phyloP scores from a whole-genome alignment of 1,284 basidiomycete genomes.

The Serendipita sp. region DNA sequence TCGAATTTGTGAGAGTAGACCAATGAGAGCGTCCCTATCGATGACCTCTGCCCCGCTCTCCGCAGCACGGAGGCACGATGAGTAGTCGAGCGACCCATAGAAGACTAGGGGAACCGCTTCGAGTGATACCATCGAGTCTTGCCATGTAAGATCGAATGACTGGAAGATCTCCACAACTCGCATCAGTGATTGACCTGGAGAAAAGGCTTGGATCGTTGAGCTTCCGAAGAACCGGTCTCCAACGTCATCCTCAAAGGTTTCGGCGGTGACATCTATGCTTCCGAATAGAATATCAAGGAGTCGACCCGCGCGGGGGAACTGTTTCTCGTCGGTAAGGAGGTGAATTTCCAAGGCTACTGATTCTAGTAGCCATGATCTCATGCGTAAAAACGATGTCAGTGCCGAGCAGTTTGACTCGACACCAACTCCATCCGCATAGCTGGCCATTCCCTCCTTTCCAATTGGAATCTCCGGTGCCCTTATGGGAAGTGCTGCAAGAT shows the following conservation, averaged over 20 bases:
- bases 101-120: conserved; percentile 44
- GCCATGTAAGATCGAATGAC: conserved; percentile 79
- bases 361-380: conserved; percentile 77
- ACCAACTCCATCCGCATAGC: conserved; percentile 52
- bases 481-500: conserved; percentile 62
- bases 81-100: conserved; percentile 56
- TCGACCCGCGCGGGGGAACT: conserved; percentile 53
- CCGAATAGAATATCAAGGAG: conserved; percentile 66
- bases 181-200: conserved; percentile 66
- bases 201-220: conserved; percentile 36
- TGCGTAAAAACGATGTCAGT: conserved; percentile 65
- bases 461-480: conserved; percentile 29
- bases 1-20: conserved; percentile 47
- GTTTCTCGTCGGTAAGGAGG: conserved; percentile 64
- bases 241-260: conserved; percentile 31
- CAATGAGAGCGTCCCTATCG: conserved; percentile 56
- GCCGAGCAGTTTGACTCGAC: conserved; percentile 53
- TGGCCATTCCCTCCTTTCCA: conserved; percentile 43
- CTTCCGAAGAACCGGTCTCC: conserved; percentile 33
- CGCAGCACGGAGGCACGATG: conserved; percentile 59
- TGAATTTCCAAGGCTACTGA: conserved; percentile 84
- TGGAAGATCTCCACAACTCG: conserved; percentile 79
- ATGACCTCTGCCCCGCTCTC: conserved; percentile 68
- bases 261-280: conserved; percentile 23
- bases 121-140: conserved; percentile 48